Evolutionary conservation across 805 yeast species (phyloP).

Genomic region (Myxozyma udenii): DNA sequence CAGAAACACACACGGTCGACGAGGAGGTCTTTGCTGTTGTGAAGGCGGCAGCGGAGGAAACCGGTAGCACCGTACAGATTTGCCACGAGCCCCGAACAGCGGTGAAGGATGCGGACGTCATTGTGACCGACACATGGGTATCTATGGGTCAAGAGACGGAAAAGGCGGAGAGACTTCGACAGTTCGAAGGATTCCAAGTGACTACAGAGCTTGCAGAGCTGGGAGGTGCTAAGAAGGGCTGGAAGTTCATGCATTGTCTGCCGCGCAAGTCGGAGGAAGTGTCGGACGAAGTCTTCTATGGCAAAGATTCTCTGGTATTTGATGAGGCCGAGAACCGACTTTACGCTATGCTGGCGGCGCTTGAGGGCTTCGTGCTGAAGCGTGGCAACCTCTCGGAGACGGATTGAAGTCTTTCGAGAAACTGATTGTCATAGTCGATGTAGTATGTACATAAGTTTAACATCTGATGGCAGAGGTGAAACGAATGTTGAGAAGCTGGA

Average conservation of each 20-base stretch:
- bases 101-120: conserved; percentile 66
- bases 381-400: conserved; percentile 14
- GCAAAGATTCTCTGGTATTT: conserved; percentile 80
- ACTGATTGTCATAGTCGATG: neutral
- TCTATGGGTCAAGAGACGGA: conserved; percentile 97
- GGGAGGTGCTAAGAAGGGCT: conserved; percentile 59
- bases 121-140: conserved; percentile 95
- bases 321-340: conserved; percentile 94
- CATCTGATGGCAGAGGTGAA: neutral
- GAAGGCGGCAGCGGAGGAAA: conserved; percentile 28
- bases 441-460: neutral
- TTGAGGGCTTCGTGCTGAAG: conserved; percentile 84
- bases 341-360: conserved; percentile 91
- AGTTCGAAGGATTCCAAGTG: conserved; percentile 85
- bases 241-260: conserved; percentile 96
- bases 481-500: too few species aligned
- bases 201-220: conserved; percentile 57
- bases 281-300: conserved; percentile 85
- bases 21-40: conserved; percentile 55
- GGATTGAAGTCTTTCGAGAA: too few species aligned
- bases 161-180: conserved; percentile 64
- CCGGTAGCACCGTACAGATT: conserved; percentile 45
- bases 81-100: conserved; percentile 76
- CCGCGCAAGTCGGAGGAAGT: conserved; percentile 97
- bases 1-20: conserved; percentile 66